Base-by-base conservation (phyloP, 306 rosid species). In the Alnus glutinosa region DNA sequence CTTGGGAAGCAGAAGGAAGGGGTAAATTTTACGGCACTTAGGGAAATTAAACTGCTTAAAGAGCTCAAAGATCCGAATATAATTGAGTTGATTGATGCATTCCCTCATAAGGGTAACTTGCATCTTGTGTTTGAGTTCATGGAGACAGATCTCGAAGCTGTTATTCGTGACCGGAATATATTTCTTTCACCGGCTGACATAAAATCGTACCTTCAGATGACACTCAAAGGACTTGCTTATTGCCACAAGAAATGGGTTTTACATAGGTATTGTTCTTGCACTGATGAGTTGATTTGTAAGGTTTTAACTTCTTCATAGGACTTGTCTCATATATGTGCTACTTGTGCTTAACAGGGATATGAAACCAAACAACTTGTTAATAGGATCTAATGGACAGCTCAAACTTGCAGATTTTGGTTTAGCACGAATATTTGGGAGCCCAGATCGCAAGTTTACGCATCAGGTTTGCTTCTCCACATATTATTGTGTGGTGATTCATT, bases 141-240 rank as follows among this genome's bases (percentile, higher is more conserved):
- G 98, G 98, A 94, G 87, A 94, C 97, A 6, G 98, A 94, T 86
- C 97, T 94, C 14, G 98, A 94, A 88, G 97, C 98, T 83, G 97
- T 94, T 55, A 94, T 92, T 86, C 91, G 98, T 30, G 96, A 92
- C 74, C 91, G 94, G 0, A 94, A 92, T 83, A 94, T 94, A 82
- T 87, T 94, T 74, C 97, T 94, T 66, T 90, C 98, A 47, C 94
- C 98, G 2, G 97, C 93, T 18, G 98, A 94, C 83, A 88, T 87
- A 75, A 94, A 94, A 82, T 89, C 97, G 11, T 94, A 87, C 83
- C 92, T 94, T 77, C 97, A 91, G 80, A 95, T 95, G 99, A 95
- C 98, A 0, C 81, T 95, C 46, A 91, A 90, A 83, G 99, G 99
- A 36, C 99, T 95, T 81, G 91, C 97, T 62, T 47, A 1, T 80